Conservation (phyloP, 257 asterid genomes). For the Solanum gandarillasii region DNA sequence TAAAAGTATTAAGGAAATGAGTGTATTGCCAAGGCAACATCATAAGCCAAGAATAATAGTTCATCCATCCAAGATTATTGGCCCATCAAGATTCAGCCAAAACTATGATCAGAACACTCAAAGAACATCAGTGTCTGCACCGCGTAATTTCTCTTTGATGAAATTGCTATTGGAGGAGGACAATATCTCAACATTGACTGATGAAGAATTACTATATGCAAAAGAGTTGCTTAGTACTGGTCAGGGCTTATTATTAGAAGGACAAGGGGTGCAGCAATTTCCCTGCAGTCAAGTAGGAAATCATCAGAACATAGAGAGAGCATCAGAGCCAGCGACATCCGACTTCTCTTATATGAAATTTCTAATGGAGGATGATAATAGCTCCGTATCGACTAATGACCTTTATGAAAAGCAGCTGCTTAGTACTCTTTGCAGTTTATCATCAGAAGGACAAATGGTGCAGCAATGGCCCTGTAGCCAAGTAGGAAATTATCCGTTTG, state of each 20-base stretch:
- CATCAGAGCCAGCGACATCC: neutral
- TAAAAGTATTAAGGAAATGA: neutral
- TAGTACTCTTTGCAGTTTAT: neutral
- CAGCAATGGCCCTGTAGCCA: neutral
- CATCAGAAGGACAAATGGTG: neutral
- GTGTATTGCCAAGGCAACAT: neutral
- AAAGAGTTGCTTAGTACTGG: neutral
- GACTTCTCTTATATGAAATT: neutral
- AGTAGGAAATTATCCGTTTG: neutral
- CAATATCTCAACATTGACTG: neutral
- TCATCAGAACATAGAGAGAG: neutral
- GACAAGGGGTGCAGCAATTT: neutral
- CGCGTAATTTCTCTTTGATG: neutral
- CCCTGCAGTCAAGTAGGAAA: neutral
- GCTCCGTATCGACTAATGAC: neutral
- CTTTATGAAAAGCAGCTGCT: neutral
- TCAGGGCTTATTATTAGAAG: neutral
- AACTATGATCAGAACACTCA: neutral
- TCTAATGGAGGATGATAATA: neutral
- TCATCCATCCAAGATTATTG: neutral
- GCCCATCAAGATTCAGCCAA: neutral
- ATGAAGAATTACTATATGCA: neutral
- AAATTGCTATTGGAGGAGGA: neutral
- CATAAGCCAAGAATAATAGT: neutral
- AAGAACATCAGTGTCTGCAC: neutral